Conservation (phyloP, 441 rosid species). For the Croton setiger region DNA sequence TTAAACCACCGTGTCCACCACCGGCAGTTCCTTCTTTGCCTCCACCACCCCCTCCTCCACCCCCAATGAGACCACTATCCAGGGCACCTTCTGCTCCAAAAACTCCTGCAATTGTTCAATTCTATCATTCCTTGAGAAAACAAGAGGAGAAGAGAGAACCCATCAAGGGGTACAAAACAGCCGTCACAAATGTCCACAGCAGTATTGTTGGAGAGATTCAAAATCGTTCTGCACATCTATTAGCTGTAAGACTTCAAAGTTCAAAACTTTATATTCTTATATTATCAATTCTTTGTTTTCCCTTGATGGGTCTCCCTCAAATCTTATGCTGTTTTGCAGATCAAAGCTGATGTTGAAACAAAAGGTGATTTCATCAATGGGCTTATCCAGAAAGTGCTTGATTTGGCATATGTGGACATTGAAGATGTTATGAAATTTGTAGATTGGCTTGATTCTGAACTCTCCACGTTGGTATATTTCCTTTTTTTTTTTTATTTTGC, state of each 20-base stretch:
- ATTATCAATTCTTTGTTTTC: background rate
- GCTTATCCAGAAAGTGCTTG: constrained; percentile 67
- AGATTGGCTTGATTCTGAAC: constrained; percentile 76
- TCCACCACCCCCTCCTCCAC: constrained; percentile 66
- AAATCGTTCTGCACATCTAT: constrained; percentile 79
- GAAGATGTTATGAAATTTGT: constrained; percentile 75
- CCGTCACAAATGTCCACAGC: constrained; percentile 48
- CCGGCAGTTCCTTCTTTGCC: constrained; percentile 29
- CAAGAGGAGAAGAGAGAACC: constrained; percentile 45
- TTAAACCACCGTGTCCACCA: constrained; percentile 18
- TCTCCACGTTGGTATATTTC: constrained; percentile 66
- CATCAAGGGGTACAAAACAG: constrained; percentile 32
- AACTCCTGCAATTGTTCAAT: constrained; percentile 47
- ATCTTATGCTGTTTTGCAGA: constrained; percentile 34
- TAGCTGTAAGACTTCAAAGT: constrained; percentile 58
- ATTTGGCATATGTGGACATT: constrained; percentile 62
- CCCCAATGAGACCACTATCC: constrained; percentile 48
- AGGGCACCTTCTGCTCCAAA: constrained; percentile 46
- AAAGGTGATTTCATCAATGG: constrained; percentile 71
- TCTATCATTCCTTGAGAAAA: constrained; percentile 45
- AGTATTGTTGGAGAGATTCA: constrained; percentile 93
- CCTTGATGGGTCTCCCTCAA: background rate
- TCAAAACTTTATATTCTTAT: background rate
- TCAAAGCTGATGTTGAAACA: constrained; percentile 80
- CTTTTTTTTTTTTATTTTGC: background rate